Evolutionary conservation across 108 stramenopile genomes (phyloP).

Genomic region (Hondaea fermentalgiana): DNA sequence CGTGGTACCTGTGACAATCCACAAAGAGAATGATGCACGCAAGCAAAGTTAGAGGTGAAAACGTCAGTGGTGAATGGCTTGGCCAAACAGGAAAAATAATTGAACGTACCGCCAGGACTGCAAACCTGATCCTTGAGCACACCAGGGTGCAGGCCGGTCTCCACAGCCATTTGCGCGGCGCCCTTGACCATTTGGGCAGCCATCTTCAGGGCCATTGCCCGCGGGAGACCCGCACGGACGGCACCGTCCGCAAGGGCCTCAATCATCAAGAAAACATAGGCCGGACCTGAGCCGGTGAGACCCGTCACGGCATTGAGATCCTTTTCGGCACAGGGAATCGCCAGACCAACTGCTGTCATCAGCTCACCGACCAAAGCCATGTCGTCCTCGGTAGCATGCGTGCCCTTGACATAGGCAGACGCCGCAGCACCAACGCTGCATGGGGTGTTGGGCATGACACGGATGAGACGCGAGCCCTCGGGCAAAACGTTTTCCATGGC

Average conservation of each 20-base stretch:
- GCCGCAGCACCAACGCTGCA: constrained; percentile 79
- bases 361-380: constrained; percentile 56
- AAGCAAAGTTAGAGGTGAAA: too few relatives aligned
- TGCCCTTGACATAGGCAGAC: constrained; percentile 64
- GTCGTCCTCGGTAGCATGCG: constrained; percentile 59
- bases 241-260: constrained; percentile 93
- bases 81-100: too few relatives aligned
- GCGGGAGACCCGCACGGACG: constrained; percentile 75
- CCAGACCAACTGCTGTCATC: constrained; percentile 66
- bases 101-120: constrained; percentile 59
- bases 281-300: constrained; percentile 83
- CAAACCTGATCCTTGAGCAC: constrained; percentile 76
- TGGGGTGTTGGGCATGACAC: constrained; percentile 91
- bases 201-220: constrained; percentile 68
- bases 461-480: constrained; percentile 59
- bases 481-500: constrained; percentile 53
- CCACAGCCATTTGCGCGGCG: constrained; percentile 72
- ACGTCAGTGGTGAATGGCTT: too few relatives aligned
- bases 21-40: too few relatives aligned
- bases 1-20: constrained; percentile 54
- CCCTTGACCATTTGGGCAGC: constrained; percentile 91
- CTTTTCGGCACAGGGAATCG: constrained; percentile 66
- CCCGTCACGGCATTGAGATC: constrained; percentile 78
- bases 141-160: constrained; percentile 79
- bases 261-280: constrained; percentile 85